Conservation (phyloP, 345 rosid genomes). For the Eucalyptus rudis region DNA sequence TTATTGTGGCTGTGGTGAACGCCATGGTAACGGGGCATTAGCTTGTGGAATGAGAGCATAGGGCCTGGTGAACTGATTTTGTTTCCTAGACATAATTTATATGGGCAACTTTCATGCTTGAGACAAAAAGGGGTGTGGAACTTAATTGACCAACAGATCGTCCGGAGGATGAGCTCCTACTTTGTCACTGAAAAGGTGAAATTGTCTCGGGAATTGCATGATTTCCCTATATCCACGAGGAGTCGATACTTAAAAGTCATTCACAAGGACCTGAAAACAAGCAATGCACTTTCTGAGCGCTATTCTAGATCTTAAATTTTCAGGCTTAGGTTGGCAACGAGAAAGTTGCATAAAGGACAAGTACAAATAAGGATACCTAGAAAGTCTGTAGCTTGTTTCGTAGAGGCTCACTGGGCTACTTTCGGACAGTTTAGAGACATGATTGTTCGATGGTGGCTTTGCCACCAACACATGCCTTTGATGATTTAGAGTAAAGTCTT, state of each 20-base stretch:
- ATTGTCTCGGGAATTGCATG: background rate
- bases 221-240: background rate
- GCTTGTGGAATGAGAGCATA: background rate
- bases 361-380: background rate
- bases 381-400: background rate
- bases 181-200: background rate
- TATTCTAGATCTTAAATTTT: too few relatives aligned
- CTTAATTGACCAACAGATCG: background rate
- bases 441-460: background rate
- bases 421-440: background rate
- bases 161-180: background rate
- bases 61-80: background rate
- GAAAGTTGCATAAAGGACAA: background rate
- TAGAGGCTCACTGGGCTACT: background rate
- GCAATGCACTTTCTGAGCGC: background rate
- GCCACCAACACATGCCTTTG: slow-evolving; percentile 7
- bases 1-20: background rate
- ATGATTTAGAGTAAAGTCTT: slow-evolving; percentile 27
- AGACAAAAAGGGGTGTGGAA: background rate
- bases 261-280: background rate
- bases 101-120: background rate
- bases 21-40: background rate
- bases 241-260: background rate
- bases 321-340: too few relatives aligned
- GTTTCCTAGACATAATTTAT: background rate